phyloP scores from a whole-genome alignment of 2,329 filamentous ascomycete genomes.

The Ramularia collo-cygni region DNA sequence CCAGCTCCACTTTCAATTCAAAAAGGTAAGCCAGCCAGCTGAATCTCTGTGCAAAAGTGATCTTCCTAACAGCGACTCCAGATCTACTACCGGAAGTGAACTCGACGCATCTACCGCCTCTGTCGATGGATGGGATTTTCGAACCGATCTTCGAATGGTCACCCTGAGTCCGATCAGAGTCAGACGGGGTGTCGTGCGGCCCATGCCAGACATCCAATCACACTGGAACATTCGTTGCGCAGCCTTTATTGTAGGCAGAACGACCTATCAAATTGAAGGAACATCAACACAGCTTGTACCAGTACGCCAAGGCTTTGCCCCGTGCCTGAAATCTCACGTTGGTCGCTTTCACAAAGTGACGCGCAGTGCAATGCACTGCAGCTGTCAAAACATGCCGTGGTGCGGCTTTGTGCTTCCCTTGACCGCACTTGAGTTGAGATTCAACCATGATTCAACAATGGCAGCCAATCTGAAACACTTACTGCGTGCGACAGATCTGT shows the following conservation, averaged over 20 bases:
- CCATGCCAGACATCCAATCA: too few relatives aligned
- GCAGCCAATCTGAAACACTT: constrained; percentile 20
- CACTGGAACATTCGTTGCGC: constrained; percentile 10
- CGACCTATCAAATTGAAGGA: constrained; percentile 8
- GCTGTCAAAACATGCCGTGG: constrained; percentile 17
- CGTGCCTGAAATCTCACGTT: constrained; percentile 20
- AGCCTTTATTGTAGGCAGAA: constrained; percentile 7
- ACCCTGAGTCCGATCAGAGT: too few relatives aligned
- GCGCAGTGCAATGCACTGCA: constrained; percentile 17
- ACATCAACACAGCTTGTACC: constrained; percentile 12
- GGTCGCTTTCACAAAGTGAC: constrained; percentile 17
- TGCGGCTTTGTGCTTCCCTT: constrained; percentile 12
- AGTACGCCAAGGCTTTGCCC: constrained; percentile 6
- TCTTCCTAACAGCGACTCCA: constrained; percentile 21
- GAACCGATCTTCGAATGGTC: too few relatives aligned
- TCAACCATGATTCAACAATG: constrained; percentile 14
- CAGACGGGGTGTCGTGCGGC: too few relatives aligned
- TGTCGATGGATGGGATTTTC: too few relatives aligned
- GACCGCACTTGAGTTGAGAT: constrained; percentile 2
- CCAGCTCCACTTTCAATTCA: constrained; percentile 97
- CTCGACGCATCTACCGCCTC: too few relatives aligned
- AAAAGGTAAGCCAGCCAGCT: constrained; percentile 59
- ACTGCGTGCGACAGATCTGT: constrained; percentile 15
- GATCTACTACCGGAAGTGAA: constrained; percentile 43
- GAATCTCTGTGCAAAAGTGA: constrained; percentile 4